Conservation (phyloP, 352 stramenopile species). For the Phytophthora syringae region DNA sequence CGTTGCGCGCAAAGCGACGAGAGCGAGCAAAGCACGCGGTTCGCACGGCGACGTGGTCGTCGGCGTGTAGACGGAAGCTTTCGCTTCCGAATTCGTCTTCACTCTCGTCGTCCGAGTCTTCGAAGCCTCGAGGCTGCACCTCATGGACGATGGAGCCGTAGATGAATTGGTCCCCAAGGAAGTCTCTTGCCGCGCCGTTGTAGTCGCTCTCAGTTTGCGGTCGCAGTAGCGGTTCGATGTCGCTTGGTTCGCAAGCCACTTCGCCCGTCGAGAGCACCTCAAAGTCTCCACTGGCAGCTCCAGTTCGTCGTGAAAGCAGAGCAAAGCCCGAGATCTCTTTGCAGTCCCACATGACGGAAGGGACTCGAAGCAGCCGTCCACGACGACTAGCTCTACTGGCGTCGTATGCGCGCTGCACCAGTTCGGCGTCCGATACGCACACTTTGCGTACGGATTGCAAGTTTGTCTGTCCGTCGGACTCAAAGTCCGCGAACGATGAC, state of each 20-base stretch:
- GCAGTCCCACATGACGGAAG: conserved; percentile 41
- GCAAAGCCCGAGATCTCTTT: conserved; percentile 39
- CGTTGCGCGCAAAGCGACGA: conserved; percentile 40
- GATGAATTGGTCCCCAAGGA: conserved; percentile 53
- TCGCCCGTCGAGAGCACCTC: conserved; percentile 35
- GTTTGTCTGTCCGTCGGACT: conserved; percentile 16
- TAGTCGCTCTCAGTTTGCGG: conserved; percentile 40
- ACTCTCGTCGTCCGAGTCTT: neutral
- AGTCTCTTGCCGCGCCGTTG: conserved; percentile 32
- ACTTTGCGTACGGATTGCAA: conserved; percentile 29
- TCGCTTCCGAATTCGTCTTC: neutral
- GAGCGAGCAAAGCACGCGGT: conserved; percentile 48
- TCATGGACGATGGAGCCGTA: conserved; percentile 59
- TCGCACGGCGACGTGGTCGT: conserved; percentile 46
- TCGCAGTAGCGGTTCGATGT: conserved; percentile 40
- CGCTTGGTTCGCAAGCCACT: conserved; percentile 33
- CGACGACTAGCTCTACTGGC: conserved; percentile 27
- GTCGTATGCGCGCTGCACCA: conserved; percentile 37
- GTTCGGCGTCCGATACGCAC: conserved; percentile 31
- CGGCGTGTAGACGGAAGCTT: conserved; percentile 12
- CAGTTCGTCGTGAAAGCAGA: conserved; percentile 15
- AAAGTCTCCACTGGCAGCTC: conserved; percentile 9
- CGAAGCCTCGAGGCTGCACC: conserved; percentile 29
- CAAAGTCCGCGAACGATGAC: conserved; percentile 16
- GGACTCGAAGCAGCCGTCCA: conserved; percentile 21